Conservation (phyloP, 495 filamentous ascomycete species). For the Cetradonia linearis region DNA sequence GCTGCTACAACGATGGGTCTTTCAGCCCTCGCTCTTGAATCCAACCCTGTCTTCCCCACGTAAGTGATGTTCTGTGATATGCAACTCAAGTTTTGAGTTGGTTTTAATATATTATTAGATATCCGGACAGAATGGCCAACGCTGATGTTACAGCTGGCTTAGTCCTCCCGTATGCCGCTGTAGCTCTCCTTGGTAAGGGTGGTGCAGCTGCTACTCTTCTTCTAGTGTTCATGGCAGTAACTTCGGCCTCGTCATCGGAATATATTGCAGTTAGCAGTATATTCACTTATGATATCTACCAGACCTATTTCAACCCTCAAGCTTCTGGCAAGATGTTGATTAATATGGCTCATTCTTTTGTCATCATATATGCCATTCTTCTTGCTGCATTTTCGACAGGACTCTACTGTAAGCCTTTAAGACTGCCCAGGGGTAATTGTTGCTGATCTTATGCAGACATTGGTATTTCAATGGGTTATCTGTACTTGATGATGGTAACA, state of each 20-base stretch:
- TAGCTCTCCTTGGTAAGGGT: constrained; percentile 80
- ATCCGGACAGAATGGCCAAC: constrained; percentile 58
- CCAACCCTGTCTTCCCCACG: constrained; percentile 59
- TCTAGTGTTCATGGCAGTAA: constrained; percentile 95
- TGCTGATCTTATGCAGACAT: constrained; percentile 28
- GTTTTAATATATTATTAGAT: constrained; percentile 24
- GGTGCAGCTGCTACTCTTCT: constrained; percentile 76
- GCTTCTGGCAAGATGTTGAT: constrained; percentile 66
- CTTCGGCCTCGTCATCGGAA: constrained; percentile 78
- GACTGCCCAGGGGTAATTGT: constrained; percentile 8
- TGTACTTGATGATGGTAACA: constrained; percentile 68
- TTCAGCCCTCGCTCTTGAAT: constrained; percentile 74
- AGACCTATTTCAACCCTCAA: constrained; percentile 44
- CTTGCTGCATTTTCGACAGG: constrained; percentile 82
- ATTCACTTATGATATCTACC: constrained; percentile 87
- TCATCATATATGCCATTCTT: constrained; percentile 64
- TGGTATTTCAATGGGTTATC: constrained; percentile 59
- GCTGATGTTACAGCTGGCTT: constrained; percentile 77
- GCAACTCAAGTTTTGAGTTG: background rate
- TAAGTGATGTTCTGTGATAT: background rate
- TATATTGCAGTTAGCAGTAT: constrained; percentile 89
- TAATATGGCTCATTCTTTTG: constrained; percentile 70
- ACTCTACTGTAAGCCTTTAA: constrained; percentile 49
- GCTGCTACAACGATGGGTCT: constrained; percentile 89
- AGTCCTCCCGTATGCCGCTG: constrained; percentile 79